These are phyloP conservation scores for Hyphopichia fennica DNA, from an alignment of 1,139 yeast genomes.

Conservation along the genomic window DNA sequence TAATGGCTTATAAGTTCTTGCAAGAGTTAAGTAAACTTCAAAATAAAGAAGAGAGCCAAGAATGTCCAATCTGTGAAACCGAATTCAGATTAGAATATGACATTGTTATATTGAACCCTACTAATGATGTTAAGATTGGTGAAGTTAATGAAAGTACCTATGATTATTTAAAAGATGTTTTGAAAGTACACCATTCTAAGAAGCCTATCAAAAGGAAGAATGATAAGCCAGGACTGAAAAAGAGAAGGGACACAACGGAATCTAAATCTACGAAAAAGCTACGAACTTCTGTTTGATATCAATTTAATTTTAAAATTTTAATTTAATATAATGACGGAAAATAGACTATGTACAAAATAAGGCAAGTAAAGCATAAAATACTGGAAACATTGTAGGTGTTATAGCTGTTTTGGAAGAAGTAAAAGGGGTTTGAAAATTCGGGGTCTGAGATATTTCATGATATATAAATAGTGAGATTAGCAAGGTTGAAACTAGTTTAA, in stretches of 20 bases:
- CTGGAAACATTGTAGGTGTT: no score
- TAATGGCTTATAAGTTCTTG: constrained; percentile 26
- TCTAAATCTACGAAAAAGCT: not conserved
- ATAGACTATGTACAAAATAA: no score
- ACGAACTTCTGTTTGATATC: not conserved
- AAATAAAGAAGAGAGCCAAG: constrained; percentile 7
- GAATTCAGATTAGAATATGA: constrained; percentile 25
- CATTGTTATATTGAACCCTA: constrained; percentile 32
- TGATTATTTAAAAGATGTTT: constrained; percentile 20
- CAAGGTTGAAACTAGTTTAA: not conserved
- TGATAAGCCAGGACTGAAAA: constrained; percentile 17
- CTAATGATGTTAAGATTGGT: constrained; percentile 15
- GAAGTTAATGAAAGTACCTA: constrained; percentile 41
- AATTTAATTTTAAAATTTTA: no score
- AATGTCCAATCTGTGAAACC: constrained; percentile 38
- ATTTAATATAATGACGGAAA: no score
- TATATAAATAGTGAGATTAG: not conserved
- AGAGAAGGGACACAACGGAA: constrained; percentile 13
- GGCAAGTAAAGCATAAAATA: no score
- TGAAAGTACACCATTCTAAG: constrained; percentile 50
- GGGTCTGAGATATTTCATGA: no score
- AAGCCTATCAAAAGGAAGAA: constrained; percentile 24
- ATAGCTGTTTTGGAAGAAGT: no score
- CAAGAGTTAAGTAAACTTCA: constrained; percentile 13
- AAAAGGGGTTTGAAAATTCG: no score